Percentiles rank a stretch among this genome's conserved stretches.
Evolutionary conservation across 179 eudicot species (phyloP).

Genomic region (Heliamphora pulchella): DNA sequence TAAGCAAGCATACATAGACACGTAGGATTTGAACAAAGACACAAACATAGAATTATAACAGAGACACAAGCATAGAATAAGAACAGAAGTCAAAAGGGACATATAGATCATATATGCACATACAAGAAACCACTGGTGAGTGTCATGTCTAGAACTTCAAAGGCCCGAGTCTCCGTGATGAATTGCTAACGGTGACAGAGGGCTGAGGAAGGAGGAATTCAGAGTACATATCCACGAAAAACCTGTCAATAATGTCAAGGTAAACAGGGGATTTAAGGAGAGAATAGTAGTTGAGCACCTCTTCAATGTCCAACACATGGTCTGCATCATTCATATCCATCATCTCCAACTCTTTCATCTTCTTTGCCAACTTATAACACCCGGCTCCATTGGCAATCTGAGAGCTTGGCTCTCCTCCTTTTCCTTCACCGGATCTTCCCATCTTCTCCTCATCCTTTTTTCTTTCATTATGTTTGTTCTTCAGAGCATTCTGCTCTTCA

Average conservation of each 20-base stretch:
- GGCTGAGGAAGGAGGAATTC: slow-evolving; percentile 49
- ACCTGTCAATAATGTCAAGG: slow-evolving; percentile 46
- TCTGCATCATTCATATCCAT: slow-evolving; percentile 36
- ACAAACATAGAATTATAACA: no score
- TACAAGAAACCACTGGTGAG: background rate
- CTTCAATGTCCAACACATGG: slow-evolving; percentile 43
- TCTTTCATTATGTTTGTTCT: slow-evolving; percentile 5
- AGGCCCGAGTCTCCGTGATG: slow-evolving; percentile 43
- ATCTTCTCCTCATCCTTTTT: slow-evolving; percentile 15
- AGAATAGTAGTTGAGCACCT: slow-evolving; percentile 47
- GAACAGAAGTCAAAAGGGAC: background rate
- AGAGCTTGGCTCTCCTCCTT: slow-evolving; percentile 12
- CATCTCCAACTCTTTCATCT: slow-evolving; percentile 40
- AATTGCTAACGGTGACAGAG: slow-evolving; percentile 25
- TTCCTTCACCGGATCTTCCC: slow-evolving; percentile 15
- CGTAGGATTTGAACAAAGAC: no score
- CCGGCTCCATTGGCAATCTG: slow-evolving; percentile 20
- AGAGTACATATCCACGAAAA: slow-evolving; percentile 45
- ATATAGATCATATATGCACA: background rate
- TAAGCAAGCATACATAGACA: background rate
- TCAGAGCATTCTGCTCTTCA: background rate
- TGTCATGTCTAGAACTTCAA: slow-evolving; percentile 24
- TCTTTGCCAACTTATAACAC: no score
- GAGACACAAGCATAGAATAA: background rate
- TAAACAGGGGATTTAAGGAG: slow-evolving; percentile 45